These are phyloP conservation scores for Yamadazyma philogaea DNA, from an alignment of 805 yeast species.

Conservation along the genomic window DNA sequence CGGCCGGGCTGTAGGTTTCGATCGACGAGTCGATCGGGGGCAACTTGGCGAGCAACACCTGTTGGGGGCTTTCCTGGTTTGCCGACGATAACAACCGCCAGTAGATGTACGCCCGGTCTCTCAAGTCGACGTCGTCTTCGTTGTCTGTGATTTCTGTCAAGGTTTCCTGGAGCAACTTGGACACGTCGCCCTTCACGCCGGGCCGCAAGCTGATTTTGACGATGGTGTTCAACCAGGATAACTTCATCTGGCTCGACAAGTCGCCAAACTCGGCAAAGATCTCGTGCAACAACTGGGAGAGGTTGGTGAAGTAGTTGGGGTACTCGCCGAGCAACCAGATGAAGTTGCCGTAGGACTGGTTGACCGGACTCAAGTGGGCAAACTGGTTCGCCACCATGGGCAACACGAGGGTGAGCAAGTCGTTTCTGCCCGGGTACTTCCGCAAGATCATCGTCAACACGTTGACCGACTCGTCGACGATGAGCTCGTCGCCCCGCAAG, in stretches of 20 bases:
- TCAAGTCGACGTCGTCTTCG: constrained; percentile 69
- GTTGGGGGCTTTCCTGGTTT: constrained; percentile 41
- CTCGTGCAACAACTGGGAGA: constrained; percentile 44
- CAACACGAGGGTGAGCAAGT: constrained; percentile 48
- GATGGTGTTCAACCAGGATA: constrained; percentile 54
- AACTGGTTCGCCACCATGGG: constrained; percentile 50
- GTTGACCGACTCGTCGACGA: constrained; percentile 56
- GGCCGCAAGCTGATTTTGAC: constrained; percentile 49
- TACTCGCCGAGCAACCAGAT: constrained; percentile 74
- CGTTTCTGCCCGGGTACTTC: constrained; percentile 54
- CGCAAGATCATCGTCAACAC: constrained; percentile 66
- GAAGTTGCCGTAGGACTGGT: constrained; percentile 53
- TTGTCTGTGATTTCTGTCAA: constrained; percentile 62
- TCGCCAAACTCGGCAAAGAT: constrained; percentile 51
- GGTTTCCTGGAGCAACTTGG: constrained; percentile 51
- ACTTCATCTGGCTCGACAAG: constrained; percentile 54
- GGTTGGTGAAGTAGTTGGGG: constrained; percentile 54
- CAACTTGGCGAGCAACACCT: constrained; percentile 56
- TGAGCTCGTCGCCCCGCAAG: constrained; percentile 59
- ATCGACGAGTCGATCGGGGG: constrained; percentile 75
- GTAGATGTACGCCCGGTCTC: constrained; percentile 76
- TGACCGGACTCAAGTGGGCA: constrained; percentile 30
- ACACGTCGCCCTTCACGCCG: constrained; percentile 20
- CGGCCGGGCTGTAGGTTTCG: constrained; percentile 63
- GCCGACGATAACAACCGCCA: constrained; percentile 69